These are phyloP conservation scores for Ganoderma resinaceum DNA, from an alignment of 1,284 basidiomycete species.

Conservation along the genomic window DNA sequence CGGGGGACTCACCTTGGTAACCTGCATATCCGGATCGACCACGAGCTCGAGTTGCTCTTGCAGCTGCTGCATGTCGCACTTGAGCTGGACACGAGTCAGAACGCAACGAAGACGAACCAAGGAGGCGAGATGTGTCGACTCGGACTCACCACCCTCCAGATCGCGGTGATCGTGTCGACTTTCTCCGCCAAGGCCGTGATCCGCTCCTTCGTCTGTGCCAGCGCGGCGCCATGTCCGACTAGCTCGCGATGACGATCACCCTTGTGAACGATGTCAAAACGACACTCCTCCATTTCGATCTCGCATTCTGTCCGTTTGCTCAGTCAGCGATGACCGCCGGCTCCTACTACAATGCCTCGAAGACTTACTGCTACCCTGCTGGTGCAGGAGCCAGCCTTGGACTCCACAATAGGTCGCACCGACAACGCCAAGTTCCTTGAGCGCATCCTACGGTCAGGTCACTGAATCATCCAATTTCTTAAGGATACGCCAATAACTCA, in stretches of 20 bases:
- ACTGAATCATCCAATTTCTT: not conserved
- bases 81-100: slow-evolving; percentile 3
- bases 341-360: not conserved
- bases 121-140: not conserved
- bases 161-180: not conserved
- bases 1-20: not conserved
- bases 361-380: not conserved
- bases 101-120: not conserved
- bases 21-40: slow-evolving; percentile 11
- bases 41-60: slow-evolving; percentile 14
- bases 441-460: not conserved
- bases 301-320: not conserved
- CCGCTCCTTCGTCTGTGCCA: not conserved
- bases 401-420: not conserved
- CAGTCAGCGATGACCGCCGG: not conserved
- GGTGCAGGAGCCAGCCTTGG: not conserved
- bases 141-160: slow-evolving; percentile 1
- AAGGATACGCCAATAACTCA: not conserved
- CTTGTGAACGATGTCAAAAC: not conserved
- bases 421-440: not conserved
- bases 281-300: not conserved
- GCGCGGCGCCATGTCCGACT: not conserved
- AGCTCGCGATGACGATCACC: not conserved
- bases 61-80: slow-evolving; percentile 16
- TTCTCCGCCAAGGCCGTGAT: not conserved